Evolutionary conservation across 768 basidiomycete genomes (phyloP), one percentile per base, ranked within the genome.

Genomic region (Russula dissimulans): DNA sequence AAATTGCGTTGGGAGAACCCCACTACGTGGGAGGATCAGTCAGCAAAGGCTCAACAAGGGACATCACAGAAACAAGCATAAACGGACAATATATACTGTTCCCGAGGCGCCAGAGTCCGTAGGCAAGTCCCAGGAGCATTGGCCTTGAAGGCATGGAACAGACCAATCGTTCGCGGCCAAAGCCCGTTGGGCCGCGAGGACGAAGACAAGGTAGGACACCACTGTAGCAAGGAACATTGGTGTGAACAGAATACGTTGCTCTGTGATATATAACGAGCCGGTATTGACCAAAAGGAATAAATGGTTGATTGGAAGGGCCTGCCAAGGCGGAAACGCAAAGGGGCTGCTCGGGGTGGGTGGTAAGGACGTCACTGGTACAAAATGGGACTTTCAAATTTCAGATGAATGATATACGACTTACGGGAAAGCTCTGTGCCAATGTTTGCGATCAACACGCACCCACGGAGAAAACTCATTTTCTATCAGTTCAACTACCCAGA

Each of bases 81-180:
- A 15, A 61, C 59, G 48, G 34, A 63, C 62, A 29, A 63, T 56
- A 0, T 63, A 9, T 4, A 61, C 34, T 9, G 50, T 44, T 7
- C 62, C 54, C 5, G 59, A 56, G 15, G 41, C 14, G 2, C 42
- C 38, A 4, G 50, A 34, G 10, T 50, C 18, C 5, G 18, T 39
- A 18, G 62, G 62, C 0, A 63, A 1, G 9, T 63, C 54, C 48
- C 54, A 63, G 41, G 59, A 51, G 31, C 62, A 63, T 26, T 43
- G 12, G 18, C 59, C 59, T 32, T 46, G 48, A 4, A n/a, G 39
- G 43, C 62, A 63, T 3, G 62, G 62, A 41, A n/a, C 45, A 5
- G 36, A 38, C 62, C 54, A 61, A 22, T 61, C 59, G 39, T 63
- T 63, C 34, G 26, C 41, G 5, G 60, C 55, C 14, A 52, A 22